Conservation (phyloP, 2,329 filamentous ascomycete genomes). For the Paecilomyces dactylethromorphus region DNA sequence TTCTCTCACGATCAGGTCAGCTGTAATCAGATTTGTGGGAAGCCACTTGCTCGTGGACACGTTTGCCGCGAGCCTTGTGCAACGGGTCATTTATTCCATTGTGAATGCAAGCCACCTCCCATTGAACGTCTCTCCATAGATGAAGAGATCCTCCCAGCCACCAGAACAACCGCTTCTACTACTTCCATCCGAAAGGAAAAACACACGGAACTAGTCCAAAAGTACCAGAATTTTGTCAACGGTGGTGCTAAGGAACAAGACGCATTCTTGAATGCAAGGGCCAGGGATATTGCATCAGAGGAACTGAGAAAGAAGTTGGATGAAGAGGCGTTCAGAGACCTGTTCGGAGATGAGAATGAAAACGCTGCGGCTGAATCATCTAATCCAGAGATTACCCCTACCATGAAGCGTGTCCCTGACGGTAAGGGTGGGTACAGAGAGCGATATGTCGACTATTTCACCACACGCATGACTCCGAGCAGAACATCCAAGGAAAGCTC, state of each 20-base stretch:
- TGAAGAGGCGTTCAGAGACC: slow-evolving; percentile 8
- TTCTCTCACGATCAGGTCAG: slow-evolving; percentile 31
- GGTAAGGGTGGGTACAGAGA: slow-evolving; percentile 1
- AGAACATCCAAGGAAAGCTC: not conserved
- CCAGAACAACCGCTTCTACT: not conserved
- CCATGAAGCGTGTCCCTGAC: not conserved
- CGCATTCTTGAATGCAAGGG: slow-evolving; percentile 11
- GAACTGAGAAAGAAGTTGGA: slow-evolving; percentile 10
- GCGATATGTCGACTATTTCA: slow-evolving; percentile 1
- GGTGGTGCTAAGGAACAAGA: slow-evolving; percentile 24
- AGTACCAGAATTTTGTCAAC: slow-evolving; percentile 23
- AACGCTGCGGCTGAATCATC: not conserved
- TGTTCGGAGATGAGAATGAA: slow-evolving; percentile 9
- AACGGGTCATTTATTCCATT: slow-evolving; percentile 20
- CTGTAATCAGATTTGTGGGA: slow-evolving; percentile 27
- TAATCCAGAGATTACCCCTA: not conserved
- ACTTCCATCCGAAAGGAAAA: slow-evolving; percentile 3
- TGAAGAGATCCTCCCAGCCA: not conserved
- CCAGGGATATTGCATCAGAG: slow-evolving; percentile 6
- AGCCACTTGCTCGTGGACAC: slow-evolving; percentile 32
- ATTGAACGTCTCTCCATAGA: slow-evolving; percentile 1
- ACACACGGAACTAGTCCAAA: slow-evolving; percentile 8
- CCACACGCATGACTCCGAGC: not conserved
- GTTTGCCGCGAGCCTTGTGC: slow-evolving; percentile 27
- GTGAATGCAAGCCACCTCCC: slow-evolving; percentile 13